phyloP scores from a whole-genome alignment of 1,284 basidiomycete genomes.

The Heterobasidion occidentale region DNA sequence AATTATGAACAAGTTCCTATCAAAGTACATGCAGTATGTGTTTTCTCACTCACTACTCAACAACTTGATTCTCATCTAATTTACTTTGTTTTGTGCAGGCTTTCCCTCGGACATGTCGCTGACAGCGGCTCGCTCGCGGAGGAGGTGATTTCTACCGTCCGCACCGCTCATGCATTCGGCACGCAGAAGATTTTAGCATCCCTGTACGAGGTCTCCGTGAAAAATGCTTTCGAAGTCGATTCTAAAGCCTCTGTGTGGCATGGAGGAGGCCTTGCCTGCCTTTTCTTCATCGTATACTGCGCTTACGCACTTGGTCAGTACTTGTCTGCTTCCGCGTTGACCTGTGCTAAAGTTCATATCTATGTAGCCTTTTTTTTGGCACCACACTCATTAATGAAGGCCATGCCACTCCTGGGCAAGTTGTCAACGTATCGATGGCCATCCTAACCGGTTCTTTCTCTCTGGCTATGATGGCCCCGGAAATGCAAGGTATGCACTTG shows the following conservation, averaged over 20 bases:
- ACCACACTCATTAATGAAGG: slow-evolving; percentile 71
- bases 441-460: slow-evolving; percentile 89
- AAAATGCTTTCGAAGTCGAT: slow-evolving; percentile 51
- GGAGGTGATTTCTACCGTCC: slow-evolving; percentile 86
- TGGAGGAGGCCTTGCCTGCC: slow-evolving; percentile 60
- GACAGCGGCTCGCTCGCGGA: slow-evolving; percentile 86
- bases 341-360: not conserved
- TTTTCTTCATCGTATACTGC: slow-evolving; percentile 80
- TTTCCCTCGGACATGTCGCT: slow-evolving; percentile 70
- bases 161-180: slow-evolving; percentile 91
- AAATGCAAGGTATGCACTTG: slow-evolving; percentile 58
- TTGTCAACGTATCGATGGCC: slow-evolving; percentile 81
- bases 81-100: slow-evolving; percentile 20
- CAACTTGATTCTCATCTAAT: not conserved
- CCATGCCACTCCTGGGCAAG: slow-evolving; percentile 55
- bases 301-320: slow-evolving; percentile 56
- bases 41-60: not conserved
- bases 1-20: slow-evolving; percentile 74
- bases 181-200: slow-evolving; percentile 60
- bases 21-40: slow-evolving; percentile 64
- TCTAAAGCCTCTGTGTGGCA: slow-evolving; percentile 62
- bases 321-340: not conserved
- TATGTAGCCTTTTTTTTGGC: slow-evolving; percentile 68
- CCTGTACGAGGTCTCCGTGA: slow-evolving; percentile 67
- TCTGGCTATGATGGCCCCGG: slow-evolving; percentile 71